Evolutionary conservation across 2,329 filamentous ascomycete species (phyloP).

Genomic region (Diaporthe destruens): DNA sequence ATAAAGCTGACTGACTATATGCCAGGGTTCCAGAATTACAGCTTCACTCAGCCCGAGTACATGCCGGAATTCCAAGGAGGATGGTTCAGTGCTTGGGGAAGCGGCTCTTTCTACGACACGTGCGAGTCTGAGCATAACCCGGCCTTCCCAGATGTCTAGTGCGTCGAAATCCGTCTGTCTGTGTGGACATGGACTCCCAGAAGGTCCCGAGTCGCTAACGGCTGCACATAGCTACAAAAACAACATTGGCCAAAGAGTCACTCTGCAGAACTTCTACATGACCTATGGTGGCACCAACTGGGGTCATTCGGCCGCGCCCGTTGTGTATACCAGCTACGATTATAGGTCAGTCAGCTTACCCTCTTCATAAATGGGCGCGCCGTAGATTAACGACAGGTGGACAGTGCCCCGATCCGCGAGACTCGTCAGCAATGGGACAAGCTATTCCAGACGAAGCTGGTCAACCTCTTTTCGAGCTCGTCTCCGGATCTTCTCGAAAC

Average conservation of each 20-base stretch:
- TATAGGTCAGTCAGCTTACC: conserved; percentile 47
- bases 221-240: conserved; percentile 59
- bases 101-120: conserved; percentile 62
- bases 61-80: conserved; percentile 67
- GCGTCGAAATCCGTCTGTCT: neutral
- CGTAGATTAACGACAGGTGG: neutral
- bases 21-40: conserved; percentile 63
- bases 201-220: neutral
- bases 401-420: conserved; percentile 63
- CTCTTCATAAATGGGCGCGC: neutral
- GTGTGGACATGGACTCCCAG: too few relatives aligned
- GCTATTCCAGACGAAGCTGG: conserved; percentile 66
- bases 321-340: conserved; percentile 62
- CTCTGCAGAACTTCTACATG: conserved; percentile 65
- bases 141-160: conserved; percentile 65
- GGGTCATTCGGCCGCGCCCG: conserved; percentile 63
- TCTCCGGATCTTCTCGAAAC: conserved; percentile 64
- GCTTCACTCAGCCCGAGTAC: conserved; percentile 65
- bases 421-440: conserved; percentile 66
- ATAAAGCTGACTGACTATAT: neutral
- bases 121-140: conserved; percentile 60
- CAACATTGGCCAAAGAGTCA: conserved; percentile 63
- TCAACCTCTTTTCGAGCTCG: conserved; percentile 66
- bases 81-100: conserved; percentile 66
- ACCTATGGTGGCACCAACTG: conserved; percentile 68